Conservation (phyloP, 2,329 filamentous ascomycete genomes). For the Colletotrichum shisoi region DNA sequence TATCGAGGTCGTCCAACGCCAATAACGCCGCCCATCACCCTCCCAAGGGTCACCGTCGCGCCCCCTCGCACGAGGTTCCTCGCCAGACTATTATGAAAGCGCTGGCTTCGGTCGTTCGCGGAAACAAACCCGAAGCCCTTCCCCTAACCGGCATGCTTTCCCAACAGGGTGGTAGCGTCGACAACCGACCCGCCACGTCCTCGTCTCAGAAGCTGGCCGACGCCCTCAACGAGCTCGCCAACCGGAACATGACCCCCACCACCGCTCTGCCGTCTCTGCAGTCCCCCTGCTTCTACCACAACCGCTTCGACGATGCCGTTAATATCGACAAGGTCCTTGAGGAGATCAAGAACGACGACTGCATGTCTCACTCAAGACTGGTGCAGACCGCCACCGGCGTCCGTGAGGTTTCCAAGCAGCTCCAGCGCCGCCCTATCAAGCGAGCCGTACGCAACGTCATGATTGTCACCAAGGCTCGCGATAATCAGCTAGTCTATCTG, state of each 20-base stretch:
- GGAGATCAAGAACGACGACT: slow-evolving; percentile 88
- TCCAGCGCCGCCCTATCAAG: slow-evolving; percentile 90
- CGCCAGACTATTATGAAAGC: slow-evolving; percentile 86
- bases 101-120: slow-evolving; percentile 71
- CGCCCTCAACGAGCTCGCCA: slow-evolving; percentile 63
- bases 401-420: slow-evolving; percentile 92
- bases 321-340: slow-evolving; percentile 94
- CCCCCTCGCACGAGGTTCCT: slow-evolving; percentile 72
- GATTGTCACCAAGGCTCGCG: slow-evolving; percentile 97
- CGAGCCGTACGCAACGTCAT: slow-evolving; percentile 92
- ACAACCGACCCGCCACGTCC: slow-evolving; percentile 54
- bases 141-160: slow-evolving; percentile 69
- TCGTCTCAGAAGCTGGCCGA: slow-evolving; percentile 71
- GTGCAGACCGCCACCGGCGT: slow-evolving; percentile 96
- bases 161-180: slow-evolving; percentile 49
- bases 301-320: slow-evolving; percentile 94
- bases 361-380: slow-evolving; percentile 89
- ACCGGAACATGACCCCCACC: slow-evolving; percentile 52
- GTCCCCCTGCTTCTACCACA: slow-evolving; percentile 97
- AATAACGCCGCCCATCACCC: slow-evolving; percentile 27
- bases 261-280: slow-evolving; percentile 74
- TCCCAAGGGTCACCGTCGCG: slow-evolving; percentile 52
- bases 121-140: slow-evolving; percentile 68
- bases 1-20: slow-evolving; percentile 32
- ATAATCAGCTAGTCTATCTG: slow-evolving; percentile 89